Percentiles rank a stretch among this genome's conserved stretches.
Evolutionary conservation across 805 yeast genomes (phyloP).

Genomic region (Saccharomycopsis capsularis): DNA sequence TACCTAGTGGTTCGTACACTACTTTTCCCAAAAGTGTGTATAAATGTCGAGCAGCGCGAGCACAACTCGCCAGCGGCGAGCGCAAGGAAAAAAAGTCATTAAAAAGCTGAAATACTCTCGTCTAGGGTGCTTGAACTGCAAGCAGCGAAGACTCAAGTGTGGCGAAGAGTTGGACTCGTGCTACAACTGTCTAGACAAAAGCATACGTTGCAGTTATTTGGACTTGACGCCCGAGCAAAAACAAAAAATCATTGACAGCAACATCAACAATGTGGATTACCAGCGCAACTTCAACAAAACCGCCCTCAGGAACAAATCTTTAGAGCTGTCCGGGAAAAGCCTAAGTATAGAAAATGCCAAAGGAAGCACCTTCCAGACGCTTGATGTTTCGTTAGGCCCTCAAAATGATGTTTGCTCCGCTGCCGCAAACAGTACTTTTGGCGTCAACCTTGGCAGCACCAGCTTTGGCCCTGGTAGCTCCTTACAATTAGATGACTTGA

Average conservation of each 20-base stretch:
- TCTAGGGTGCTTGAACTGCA: constrained; percentile 20
- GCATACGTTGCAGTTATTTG: constrained; percentile 15
- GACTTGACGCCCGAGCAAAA: constrained; percentile 10
- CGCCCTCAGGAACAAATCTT: neutral
- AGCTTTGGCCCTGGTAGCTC: constrained; percentile 81
- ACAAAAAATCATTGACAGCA: constrained; percentile 12
- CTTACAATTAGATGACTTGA: neutral
- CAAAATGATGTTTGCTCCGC: neutral
- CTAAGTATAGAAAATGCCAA: neutral
- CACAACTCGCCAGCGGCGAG: no score
- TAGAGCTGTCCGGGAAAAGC: neutral
- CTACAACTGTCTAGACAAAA: constrained; percentile 19
- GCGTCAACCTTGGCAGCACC: no score
- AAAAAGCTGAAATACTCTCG: constrained; percentile 15
- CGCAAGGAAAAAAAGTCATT: constrained; percentile 1
- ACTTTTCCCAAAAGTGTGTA: no score
- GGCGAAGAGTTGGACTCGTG: constrained; percentile 21
- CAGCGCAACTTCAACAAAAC: neutral
- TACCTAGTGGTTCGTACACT: no score
- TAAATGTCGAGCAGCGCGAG: no score
- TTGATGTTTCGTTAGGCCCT: neutral
- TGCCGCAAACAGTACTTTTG: neutral
- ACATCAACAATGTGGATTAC: neutral
- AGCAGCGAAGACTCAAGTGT: constrained; percentile 19
- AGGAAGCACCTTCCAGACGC: neutral